These are phyloP conservation scores for Candida anglica DNA, from an alignment of 805 yeast genomes.

Conservation along the genomic window DNA sequence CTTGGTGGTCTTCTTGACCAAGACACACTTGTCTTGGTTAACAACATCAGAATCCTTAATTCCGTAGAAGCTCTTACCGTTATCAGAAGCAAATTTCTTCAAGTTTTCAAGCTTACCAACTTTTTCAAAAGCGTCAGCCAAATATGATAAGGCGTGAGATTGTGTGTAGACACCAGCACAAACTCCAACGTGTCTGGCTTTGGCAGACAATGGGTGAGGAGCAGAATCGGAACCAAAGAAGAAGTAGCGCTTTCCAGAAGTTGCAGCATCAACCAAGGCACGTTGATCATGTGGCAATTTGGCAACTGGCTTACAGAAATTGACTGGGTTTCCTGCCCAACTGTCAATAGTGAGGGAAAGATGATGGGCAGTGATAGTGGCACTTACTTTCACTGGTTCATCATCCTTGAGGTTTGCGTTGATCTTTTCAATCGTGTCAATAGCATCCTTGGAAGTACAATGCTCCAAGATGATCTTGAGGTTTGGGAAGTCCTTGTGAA, in stretches of 20 bases:
- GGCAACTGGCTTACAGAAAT: constrained; percentile 97
- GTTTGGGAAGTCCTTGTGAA: constrained; percentile 80
- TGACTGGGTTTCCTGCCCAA: constrained; percentile 96
- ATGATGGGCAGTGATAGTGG: constrained; percentile 95
- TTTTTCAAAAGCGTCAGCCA: constrained; percentile 81
- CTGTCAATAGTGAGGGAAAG: constrained; percentile 81
- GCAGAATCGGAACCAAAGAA: constrained; percentile 98
- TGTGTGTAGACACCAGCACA: constrained; percentile 99
- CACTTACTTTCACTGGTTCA: constrained; percentile 63
- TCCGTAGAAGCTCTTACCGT: constrained; percentile 70
- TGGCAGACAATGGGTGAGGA: constrained; percentile 84
- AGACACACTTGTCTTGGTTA: constrained; percentile 43
- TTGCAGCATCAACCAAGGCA: constrained; percentile 83
- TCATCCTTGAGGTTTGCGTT: constrained; percentile 38
- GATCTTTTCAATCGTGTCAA: constrained; percentile 68
- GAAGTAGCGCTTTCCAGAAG: constrained; percentile 86
- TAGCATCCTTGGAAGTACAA: constrained; percentile 88
- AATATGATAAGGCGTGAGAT: constrained; percentile 70
- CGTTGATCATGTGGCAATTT: constrained; percentile 81
- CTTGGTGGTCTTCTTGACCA: constrained; percentile 49
- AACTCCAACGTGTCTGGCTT: constrained; percentile 74
- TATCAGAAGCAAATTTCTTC: constrained; percentile 69
- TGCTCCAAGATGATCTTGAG: constrained; percentile 88
- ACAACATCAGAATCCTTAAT: constrained; percentile 40
- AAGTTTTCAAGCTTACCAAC: constrained; percentile 61